Evolutionary conservation across 1,139 yeast species (phyloP).

Genomic region (Debaryomycetaceae sp.): DNA sequence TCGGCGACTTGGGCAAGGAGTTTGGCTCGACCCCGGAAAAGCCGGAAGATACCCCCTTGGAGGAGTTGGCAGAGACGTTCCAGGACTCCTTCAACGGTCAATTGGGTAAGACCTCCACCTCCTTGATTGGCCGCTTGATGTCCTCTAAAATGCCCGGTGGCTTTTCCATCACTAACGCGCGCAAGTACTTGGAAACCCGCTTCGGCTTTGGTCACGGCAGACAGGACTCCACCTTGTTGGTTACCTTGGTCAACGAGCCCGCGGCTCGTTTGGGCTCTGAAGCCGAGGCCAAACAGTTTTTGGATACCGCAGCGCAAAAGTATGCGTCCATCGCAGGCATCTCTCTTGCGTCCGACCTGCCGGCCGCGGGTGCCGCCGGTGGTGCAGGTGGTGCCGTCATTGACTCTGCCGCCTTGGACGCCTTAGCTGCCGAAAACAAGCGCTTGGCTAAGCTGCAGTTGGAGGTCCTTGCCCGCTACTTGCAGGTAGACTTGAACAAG

Average conservation of each 20-base stretch:
- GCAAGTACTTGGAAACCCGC: conserved; percentile 81
- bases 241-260: conserved; percentile 85
- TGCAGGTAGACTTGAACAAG: conserved; percentile 81
- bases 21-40: conserved; percentile 97
- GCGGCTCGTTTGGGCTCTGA: conserved; percentile 79
- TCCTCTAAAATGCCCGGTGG: conserved; percentile 99
- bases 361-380: conserved; percentile 39
- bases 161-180: conserved; percentile 79
- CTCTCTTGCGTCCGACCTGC: conserved; percentile 56
- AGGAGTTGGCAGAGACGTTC: conserved; percentile 89
- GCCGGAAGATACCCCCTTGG: conserved; percentile 96
- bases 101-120: conserved; percentile 86
- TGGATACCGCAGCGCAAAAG: conserved; percentile 72
- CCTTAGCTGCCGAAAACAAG: conserved; percentile 81
- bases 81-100: conserved; percentile 83
- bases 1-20: conserved; percentile 97
- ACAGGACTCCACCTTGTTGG: conserved; percentile 79
- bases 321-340: conserved; percentile 80
- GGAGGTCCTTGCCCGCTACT: conserved; percentile 89
- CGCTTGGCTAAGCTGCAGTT: conserved; percentile 88
- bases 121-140: conserved; percentile 81
- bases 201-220: conserved; percentile 92
- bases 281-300: conserved; percentile 79
- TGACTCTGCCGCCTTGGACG: conserved; percentile 95
- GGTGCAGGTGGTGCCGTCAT: conserved; percentile 79